Evolutionary conservation across 305 asterid genomes (phyloP).

Genomic region (Solanum aculeatissimum): DNA sequence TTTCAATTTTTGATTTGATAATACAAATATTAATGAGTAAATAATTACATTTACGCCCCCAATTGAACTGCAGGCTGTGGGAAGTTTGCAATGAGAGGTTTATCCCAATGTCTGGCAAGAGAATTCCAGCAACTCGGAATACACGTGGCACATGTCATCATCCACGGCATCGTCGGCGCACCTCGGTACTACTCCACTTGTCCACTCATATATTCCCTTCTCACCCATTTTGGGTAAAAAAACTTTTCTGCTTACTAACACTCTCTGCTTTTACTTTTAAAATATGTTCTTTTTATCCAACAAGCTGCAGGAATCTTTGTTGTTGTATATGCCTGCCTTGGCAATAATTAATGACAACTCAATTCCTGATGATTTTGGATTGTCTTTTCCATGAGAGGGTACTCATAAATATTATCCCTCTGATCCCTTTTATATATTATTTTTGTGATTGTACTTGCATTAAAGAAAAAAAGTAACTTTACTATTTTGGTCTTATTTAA

Average conservation of each 20-base stretch:
- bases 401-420: not conserved
- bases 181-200: conserved; percentile 28
- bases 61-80: conserved; percentile 65
- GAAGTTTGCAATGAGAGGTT: conserved; percentile 70
- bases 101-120: conserved; percentile 69
- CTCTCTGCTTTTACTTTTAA: not conserved
- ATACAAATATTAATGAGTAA: not conserved
- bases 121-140: conserved; percentile 71
- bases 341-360: not conserved
- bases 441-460: no score
- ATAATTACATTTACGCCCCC: not conserved
- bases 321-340: not conserved
- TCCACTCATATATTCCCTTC: not conserved
- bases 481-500: no score
- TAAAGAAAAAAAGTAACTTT: no score
- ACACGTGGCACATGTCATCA: conserved; percentile 83
- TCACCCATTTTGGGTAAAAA: not conserved
- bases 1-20: not conserved
- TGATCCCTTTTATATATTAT: no score
- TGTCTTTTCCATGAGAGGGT: not conserved
- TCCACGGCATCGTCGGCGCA: conserved; percentile 52
- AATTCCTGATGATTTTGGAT: not conserved
- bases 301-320: not conserved
- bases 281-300: not conserved
- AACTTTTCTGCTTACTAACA: not conserved